Percentiles rank a stretch among this genome's conserved stretches.
Evolutionary conservation across 345 rosid genomes (phyloP).

Genomic region (Psidium guajava): DNA sequence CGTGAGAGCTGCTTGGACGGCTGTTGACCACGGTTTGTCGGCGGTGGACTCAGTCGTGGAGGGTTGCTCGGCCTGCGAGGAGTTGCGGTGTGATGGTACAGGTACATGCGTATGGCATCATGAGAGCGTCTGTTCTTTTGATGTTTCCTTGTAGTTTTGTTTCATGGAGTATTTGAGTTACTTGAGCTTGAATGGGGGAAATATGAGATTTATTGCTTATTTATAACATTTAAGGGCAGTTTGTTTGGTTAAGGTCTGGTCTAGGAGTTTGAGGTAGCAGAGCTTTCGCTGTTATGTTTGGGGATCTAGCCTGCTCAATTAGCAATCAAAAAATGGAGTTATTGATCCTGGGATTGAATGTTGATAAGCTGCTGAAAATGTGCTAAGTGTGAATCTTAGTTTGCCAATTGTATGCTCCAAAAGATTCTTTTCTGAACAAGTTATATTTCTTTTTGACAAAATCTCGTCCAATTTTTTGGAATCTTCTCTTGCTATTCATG

Average conservation of each 20-base stretch:
- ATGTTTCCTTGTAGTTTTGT: not conserved
- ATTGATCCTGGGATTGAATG: not conserved
- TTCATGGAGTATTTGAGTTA: not conserved
- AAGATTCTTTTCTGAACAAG: not conserved
- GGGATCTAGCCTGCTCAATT: not conserved
- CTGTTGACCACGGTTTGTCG: constrained; percentile 44
- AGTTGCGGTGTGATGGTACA: constrained; percentile 85
- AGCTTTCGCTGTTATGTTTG: not conserved
- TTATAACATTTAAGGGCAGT: not conserved
- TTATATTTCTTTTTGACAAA: not conserved
- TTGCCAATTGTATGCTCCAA: not conserved
- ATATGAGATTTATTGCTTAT: not conserved
- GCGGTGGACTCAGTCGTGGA: constrained; percentile 87
- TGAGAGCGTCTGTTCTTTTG: not conserved
- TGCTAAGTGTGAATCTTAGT: not conserved
- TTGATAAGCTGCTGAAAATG: not conserved
- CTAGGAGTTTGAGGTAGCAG: not conserved
- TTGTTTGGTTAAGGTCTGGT: not conserved
- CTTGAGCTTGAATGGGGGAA: not conserved
- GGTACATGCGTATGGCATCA: constrained; percentile 20
- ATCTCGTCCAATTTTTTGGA: not conserved
- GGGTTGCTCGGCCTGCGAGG: constrained; percentile 93
- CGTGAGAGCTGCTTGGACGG: constrained; percentile 78
- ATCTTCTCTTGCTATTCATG: not conserved
- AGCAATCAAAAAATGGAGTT: not conserved